phyloP scores from a whole-genome alignment of 2,329 filamentous ascomycete genomes.

The Westerdykella sp. region DNA sequence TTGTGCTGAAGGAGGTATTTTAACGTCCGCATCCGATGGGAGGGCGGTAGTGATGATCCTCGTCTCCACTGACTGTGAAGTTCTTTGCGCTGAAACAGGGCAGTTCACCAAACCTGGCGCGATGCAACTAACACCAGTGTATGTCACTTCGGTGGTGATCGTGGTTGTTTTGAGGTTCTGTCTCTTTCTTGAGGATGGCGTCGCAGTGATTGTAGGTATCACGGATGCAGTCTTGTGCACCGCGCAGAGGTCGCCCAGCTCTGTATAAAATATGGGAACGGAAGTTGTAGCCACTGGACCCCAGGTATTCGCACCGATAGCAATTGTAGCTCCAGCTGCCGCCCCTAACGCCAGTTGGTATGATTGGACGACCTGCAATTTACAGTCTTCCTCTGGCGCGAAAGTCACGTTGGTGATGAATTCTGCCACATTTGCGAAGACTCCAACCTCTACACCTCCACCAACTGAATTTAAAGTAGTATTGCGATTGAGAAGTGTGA shows the following conservation, averaged over 20 bases:
- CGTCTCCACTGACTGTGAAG: constrained; percentile 34
- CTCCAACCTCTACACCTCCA: constrained; percentile 44
- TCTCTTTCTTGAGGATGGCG: constrained; percentile 5
- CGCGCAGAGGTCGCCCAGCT: constrained; percentile 42
- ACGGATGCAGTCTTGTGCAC: constrained; percentile 13
- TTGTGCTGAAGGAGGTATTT: constrained; percentile 38
- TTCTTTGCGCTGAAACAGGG: constrained; percentile 46
- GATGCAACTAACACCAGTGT: constrained; percentile 43
- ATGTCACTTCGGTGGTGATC: constrained; percentile 37
- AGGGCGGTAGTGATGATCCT: constrained; percentile 38
- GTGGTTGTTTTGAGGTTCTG: constrained; percentile 38
- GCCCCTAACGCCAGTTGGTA: constrained; percentile 51
- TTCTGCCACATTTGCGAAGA: constrained; percentile 51
- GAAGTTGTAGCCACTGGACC: constrained; percentile 45
- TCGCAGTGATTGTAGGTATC: constrained; percentile 13
- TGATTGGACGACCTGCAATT: constrained; percentile 43
- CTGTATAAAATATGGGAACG: constrained; percentile 51
- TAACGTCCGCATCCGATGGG: constrained; percentile 26
- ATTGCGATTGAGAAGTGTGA: neutral
- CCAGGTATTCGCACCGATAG: constrained; percentile 42
- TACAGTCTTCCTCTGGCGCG: constrained; percentile 37
- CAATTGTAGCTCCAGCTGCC: constrained; percentile 48
- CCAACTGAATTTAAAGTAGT: constrained; percentile 20
- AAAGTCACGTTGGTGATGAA: constrained; percentile 49
- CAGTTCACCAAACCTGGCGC: constrained; percentile 44